phyloP scores from a whole-genome alignment of 2,329 filamentous ascomycete species.

The Simplicillium aogashimaense region DNA sequence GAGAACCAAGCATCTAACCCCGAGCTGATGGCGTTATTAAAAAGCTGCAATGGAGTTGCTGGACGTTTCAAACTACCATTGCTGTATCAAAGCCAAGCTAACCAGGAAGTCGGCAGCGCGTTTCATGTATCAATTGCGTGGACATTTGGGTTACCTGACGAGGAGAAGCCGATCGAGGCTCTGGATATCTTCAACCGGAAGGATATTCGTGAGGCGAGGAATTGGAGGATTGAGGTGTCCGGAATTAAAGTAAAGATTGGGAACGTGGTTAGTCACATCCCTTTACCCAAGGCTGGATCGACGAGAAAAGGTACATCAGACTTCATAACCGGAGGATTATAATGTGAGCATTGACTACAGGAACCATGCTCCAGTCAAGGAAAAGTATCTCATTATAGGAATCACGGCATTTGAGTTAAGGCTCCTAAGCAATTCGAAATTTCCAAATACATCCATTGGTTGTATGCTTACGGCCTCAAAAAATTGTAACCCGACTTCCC shows the following conservation, averaged over 20 bases:
- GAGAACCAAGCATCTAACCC: slow-evolving; percentile 29
- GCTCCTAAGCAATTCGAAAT: no score
- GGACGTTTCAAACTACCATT: slow-evolving; percentile 53
- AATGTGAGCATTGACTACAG: no score
- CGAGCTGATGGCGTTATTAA: slow-evolving; percentile 52
- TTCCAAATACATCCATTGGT: no score
- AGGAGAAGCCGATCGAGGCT: slow-evolving; percentile 21
- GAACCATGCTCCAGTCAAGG: no score
- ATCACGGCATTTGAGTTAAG: no score
- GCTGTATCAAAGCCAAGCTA: slow-evolving; percentile 47
- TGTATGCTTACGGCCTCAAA: no score
- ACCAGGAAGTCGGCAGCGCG: slow-evolving; percentile 23
- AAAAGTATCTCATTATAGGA: no score
- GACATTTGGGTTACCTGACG: slow-evolving; percentile 50
- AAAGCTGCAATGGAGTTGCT: slow-evolving; percentile 55
- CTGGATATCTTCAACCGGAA: slow-evolving; percentile 13
- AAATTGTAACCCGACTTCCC: no score
- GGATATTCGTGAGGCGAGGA: slow-evolving; percentile 19
- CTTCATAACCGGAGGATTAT: slow-evolving; percentile 7
- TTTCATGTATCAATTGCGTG: slow-evolving; percentile 92
- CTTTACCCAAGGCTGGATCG: slow-evolving; percentile 15
- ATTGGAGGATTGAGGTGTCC: slow-evolving; percentile 42
- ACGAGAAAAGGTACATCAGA: slow-evolving; percentile 1
- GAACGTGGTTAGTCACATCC: slow-evolving; percentile 50
- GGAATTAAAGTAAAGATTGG: slow-evolving; percentile 68